Conservation (phyloP, 2,329 filamentous ascomycete genomes). For the Sarocladium strictum region DNA sequence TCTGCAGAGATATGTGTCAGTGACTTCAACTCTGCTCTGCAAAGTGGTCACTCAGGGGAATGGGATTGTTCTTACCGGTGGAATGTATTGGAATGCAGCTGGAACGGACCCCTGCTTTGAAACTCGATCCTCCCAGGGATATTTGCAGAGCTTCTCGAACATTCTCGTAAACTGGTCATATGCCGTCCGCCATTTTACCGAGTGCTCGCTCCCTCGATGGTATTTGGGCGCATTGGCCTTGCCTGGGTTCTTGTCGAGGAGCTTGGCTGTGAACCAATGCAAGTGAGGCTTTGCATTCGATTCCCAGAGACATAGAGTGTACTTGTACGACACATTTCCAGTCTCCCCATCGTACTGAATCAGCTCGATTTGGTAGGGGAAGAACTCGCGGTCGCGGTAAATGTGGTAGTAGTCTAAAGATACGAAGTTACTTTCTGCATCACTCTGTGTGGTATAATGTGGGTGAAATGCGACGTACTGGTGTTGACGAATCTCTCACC, state of each 20-base stretch:
- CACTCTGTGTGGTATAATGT: background rate
- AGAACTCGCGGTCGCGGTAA: constrained; percentile 56
- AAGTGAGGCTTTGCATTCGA: constrained; percentile 51
- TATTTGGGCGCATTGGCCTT: constrained; percentile 29
- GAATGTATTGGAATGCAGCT: constrained; percentile 33
- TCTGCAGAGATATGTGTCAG: no score
- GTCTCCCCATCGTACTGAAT: constrained; percentile 41
- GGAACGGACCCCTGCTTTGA: constrained; percentile 22
- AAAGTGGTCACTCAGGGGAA: no score
- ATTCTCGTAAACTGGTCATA: constrained; percentile 47
- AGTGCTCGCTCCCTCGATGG: constrained; percentile 31
- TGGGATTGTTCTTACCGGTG: constrained; percentile 33
- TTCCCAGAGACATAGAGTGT: constrained; percentile 62
- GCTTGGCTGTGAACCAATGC: constrained; percentile 55
- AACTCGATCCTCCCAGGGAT: constrained; percentile 53
- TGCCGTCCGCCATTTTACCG: constrained; percentile 35
- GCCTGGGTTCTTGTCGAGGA: constrained; percentile 28
- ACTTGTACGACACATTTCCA: constrained; percentile 50
- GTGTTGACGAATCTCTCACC: constrained; percentile 41
- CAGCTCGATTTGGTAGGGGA: constrained; percentile 59
- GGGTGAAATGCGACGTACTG: constrained; percentile 31
- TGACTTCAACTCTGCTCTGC: no score
- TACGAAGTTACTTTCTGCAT: background rate
- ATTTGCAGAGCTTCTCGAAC: constrained; percentile 52
- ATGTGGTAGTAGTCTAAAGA: constrained; percentile 53